Evolutionary conservation across 139 green algal genomes (phyloP), one percentile per base, ranked within the genome.

Genomic region (Eudorina sp.): DNA sequence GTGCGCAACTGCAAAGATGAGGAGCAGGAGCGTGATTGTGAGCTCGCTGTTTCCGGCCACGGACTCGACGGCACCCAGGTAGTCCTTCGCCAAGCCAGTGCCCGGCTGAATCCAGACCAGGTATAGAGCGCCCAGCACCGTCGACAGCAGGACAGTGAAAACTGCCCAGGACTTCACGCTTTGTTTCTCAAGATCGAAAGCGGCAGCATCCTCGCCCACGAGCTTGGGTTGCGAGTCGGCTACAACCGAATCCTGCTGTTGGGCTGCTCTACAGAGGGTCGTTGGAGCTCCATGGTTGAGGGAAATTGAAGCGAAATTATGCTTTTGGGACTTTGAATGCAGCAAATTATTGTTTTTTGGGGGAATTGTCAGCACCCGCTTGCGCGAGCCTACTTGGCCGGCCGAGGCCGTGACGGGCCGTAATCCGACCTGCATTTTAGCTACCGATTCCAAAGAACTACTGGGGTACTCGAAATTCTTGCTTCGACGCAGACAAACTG

Each of bases 191-290:
- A 95, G n/a, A 36, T 94, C 83, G 86, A 99, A 99, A 0, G 91
- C 89, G 0, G 96, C 97, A 21, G 97, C 94, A 86, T 99, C 97
- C 90, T 99, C 98, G 21, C 97, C 97, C 1, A 97, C 90, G 0
- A 94, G 87, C 29, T 86, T 53, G 5, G 41, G 55, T 21, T 40
- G 27, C 23, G 77, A 1, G 36, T 60, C 53, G 29, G 48, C 25
- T 5, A 64, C 31, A 0, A 66, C 75, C 16, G 77, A 3, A 27
- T 84, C 53, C 23, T 84, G 45, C 53, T 83, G 46, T 51, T 84
- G 53, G 3, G 77, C 77, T 8, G 77, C 53, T 0, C 34, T 11
- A 51, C 75, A 83, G 31, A n/a, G n/a, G n/a, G n/a, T n/a, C n/a
- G n/a, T n/a, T n/a, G n/a, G n/a, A n/a, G n/a, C n/a, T n/a, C n/a